Evolutionary conservation across 192 early-diverging fungal species (phyloP), one percentile per base, ranked within the genome.

Genomic region (Mortierella claussenii): DNA sequence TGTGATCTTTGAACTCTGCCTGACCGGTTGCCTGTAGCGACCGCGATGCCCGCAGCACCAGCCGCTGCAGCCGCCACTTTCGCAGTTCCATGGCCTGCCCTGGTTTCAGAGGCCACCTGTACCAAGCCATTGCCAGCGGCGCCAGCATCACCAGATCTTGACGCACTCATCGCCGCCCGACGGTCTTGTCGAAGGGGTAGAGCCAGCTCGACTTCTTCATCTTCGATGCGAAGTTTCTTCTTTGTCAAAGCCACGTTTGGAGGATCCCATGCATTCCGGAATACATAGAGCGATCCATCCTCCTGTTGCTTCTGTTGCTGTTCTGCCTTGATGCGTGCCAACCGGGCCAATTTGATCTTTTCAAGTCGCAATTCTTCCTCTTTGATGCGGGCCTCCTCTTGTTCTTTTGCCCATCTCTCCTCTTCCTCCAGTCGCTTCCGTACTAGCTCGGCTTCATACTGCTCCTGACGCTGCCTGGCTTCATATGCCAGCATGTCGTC

Each of bases 401-500:
- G 73, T 27, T 76, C 73, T 23, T 45, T 67, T 34, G 46, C 57
- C 73, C 73, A 76, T 7, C 59, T 59, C 52, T 76, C 73, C 28
- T 76, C 73, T 12, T 76, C 73, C 31, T 67, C 73, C 2, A 53
- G 44, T 18, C 64, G 62, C 24, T 67, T 50, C 13, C 53, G 57
- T 28, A 67, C 40, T 17, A 76, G 44, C n/a, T 76, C 73, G 0
- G 51, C 46, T n/a, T 76, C 73, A 26, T 62, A 67, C 31, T 56
- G 50, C 36, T 67, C 65, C 30, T 76, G 73, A 20, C 73, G 64
- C 5, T 61, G 64, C 47, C 50, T 66, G 15, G 65, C 47, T 31
- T 76, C 73, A 23, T 76, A 76, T 1, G 73, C 65, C 17, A 67
- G 45, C 73, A 76, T 76, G 31, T 76, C 73, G n/a, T 76, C 73